These are phyloP conservation scores for Phytophthora melonis DNA, from an alignment of 352 stramenopile species.

Conservation along the genomic window DNA sequence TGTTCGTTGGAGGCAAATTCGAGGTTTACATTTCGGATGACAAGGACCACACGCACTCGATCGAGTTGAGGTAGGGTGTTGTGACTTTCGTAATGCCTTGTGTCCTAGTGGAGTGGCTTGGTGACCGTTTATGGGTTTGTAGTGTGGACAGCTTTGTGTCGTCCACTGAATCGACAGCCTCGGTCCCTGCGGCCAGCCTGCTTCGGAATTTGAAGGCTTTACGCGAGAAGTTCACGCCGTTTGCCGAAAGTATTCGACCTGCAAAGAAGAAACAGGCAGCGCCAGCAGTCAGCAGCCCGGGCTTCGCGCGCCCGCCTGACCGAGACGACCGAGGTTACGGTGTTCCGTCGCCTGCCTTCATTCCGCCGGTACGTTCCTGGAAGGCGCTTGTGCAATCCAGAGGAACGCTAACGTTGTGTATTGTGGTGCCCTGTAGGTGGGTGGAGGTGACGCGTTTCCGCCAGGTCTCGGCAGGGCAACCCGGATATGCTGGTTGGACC, in stretches of 20 bases:
- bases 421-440: conserved; percentile 44
- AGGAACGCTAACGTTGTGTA: background rate
- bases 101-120: too few relatives aligned
- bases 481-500: conserved; percentile 81
- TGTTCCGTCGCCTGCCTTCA: conserved; percentile 37
- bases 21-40: conserved; percentile 82
- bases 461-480: conserved; percentile 67
- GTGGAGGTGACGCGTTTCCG: conserved; percentile 73
- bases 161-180: conserved; percentile 24
- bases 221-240: conserved; percentile 60
- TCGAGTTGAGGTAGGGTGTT: conserved; percentile 66
- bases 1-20: conserved; percentile 83
- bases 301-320: conserved; percentile 21
- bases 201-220: conserved; percentile 63
- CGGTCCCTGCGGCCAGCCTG: conserved; percentile 47
- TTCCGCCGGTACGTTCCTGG: conserved; percentile 42
- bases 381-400: background rate
- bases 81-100: background rate
- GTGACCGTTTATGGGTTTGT: background rate
- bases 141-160: conserved; percentile 54
- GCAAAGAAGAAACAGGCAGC: conserved; percentile 44
- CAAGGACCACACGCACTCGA: conserved; percentile 72
- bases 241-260: conserved; percentile 64
- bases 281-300: conserved; percentile 11
- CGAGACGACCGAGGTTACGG: conserved; percentile 24